These are phyloP conservation scores for Candida pseudoglaebosa DNA, from an alignment of 805 yeast genomes.

Conservation along the genomic window DNA sequence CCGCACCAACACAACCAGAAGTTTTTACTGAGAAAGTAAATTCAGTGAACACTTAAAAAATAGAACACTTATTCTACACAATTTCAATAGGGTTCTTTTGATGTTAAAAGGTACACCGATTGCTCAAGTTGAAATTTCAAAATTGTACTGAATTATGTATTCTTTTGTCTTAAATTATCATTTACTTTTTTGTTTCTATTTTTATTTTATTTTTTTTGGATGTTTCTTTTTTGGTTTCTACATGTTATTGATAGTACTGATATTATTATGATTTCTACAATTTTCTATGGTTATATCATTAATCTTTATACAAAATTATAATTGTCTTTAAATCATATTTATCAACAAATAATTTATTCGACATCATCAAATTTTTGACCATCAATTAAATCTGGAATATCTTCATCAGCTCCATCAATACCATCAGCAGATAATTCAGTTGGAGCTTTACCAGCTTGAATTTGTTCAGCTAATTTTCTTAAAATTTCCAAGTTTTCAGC, in stretches of 20 bases:
- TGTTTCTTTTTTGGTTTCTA: no score
- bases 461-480: conserved; percentile 84
- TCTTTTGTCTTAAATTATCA: no score
- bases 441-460: conserved; percentile 60
- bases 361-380: conserved; percentile 81
- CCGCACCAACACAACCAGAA: no score
- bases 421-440: conserved; percentile 43
- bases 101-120: no score
- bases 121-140: no score
- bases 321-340: not conserved
- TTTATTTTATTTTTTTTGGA: no score
- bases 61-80: no score
- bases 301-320: conserved; percentile 1
- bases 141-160: no score
- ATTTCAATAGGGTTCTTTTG: no score
- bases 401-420: conserved; percentile 49
- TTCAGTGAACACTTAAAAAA: no score
- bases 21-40: no score
- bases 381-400: conserved; percentile 77
- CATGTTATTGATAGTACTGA: not conserved
- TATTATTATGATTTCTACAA: not conserved
- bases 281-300: not conserved
- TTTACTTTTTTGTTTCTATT: no score
- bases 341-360: conserved; percentile 26
- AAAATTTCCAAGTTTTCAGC: conserved; percentile 90